These are phyloP conservation scores for Hyparrhenia diplandra DNA, from an alignment of 176 grass and related monocot species.

Conservation along the genomic window DNA sequence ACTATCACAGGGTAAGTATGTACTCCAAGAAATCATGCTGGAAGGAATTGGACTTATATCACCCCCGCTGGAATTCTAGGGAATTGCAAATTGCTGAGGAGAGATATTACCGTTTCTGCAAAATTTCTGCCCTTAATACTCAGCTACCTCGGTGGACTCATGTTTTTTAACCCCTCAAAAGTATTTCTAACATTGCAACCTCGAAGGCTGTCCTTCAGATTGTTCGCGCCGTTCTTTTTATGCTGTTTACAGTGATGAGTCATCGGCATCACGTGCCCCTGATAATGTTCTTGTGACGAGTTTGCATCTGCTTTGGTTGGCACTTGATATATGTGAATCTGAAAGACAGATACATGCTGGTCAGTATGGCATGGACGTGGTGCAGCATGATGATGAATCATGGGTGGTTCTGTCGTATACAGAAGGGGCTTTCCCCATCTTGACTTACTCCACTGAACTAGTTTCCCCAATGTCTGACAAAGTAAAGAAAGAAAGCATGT, in stretches of 20 bases:
- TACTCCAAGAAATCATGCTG: constrained; percentile 75
- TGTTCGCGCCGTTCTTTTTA: constrained; percentile 72
- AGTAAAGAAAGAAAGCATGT: constrained; percentile 59
- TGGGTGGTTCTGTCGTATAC: constrained; percentile 44
- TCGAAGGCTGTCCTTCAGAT: constrained; percentile 77
- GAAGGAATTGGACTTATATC: constrained; percentile 96
- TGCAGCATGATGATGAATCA: constrained; percentile 57
- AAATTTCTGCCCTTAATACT: constrained; percentile 71
- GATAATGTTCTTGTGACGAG: constrained; percentile 87
- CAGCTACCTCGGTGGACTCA: constrained; percentile 86
- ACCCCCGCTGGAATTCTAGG: constrained; percentile 89
- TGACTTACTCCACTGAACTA: constrained; percentile 61
- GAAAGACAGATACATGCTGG: constrained; percentile 28
- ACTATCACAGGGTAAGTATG: constrained; percentile 79
- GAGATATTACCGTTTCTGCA: constrained; percentile 95
- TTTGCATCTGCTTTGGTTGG: constrained; percentile 80
- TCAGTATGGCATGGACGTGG: constrained; percentile 40
- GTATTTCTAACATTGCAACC: constrained; percentile 76
- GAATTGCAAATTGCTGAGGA: constrained; percentile 95
- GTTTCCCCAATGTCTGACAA: constrained; percentile 45
- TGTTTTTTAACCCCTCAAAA: constrained; percentile 60
- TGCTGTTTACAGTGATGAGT: constrained; percentile 45
- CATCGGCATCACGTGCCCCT: constrained; percentile 57
- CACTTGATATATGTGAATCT: constrained; percentile 82
- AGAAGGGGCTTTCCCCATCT: constrained; percentile 53